phyloP scores from a whole-genome alignment of 345 rosid genomes.

The Odontarrhena argentea region DNA sequence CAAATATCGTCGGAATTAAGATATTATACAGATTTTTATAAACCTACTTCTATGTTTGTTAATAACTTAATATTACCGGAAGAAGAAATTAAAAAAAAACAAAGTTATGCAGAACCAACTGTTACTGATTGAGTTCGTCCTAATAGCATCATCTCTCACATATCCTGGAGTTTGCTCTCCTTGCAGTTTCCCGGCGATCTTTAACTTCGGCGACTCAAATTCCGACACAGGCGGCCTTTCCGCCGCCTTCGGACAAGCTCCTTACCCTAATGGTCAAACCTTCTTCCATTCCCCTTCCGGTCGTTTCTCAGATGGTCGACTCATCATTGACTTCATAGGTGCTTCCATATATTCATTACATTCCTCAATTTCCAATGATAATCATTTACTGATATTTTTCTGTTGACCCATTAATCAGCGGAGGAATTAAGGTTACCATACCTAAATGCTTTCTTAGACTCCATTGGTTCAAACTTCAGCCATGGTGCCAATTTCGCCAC shows the following conservation, averaged over 20 bases:
- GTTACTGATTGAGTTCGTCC: not conserved
- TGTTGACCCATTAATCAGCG: constrained; percentile 41
- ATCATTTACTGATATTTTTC: not conserved
- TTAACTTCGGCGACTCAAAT: constrained; percentile 53
- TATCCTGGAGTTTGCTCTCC: constrained; percentile 19
- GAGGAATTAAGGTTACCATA: constrained; percentile 53
- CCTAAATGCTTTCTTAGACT: constrained; percentile 61
- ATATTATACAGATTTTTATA: no score
- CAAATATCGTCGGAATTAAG: no score
- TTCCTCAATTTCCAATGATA: not conserved
- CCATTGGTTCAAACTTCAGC: constrained; percentile 71
- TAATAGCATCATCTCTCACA: constrained; percentile 22
- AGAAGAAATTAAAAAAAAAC: not conserved
- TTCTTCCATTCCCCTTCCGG: constrained; percentile 64
- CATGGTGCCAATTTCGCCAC: constrained; percentile 88
- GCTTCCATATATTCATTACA: not conserved
- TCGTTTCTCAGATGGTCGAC: constrained; percentile 68
- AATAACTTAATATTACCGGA: not conserved
- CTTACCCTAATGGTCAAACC: constrained; percentile 60
- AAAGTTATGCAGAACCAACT: constrained; percentile 11
- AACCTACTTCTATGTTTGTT: no score
- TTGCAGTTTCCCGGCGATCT: constrained; percentile 39
- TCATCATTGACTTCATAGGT: constrained; percentile 69
- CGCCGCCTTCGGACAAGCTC: constrained; percentile 62
- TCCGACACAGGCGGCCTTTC: constrained; percentile 62